Evolutionary conservation across 306 rosid genomes (phyloP).

Genomic region (Geum urbanum): DNA sequence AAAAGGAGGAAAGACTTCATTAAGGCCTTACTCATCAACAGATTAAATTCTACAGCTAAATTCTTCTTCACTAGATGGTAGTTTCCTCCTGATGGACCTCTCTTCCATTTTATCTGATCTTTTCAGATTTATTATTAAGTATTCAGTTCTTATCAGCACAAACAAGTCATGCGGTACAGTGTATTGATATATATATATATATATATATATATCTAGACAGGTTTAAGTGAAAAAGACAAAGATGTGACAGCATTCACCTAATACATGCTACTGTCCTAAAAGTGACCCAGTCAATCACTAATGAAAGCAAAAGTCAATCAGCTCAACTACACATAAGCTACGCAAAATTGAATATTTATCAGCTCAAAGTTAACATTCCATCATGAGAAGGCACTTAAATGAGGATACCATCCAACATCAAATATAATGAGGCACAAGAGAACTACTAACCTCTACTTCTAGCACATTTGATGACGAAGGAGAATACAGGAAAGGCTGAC

Average conservation of each 20-base stretch:
- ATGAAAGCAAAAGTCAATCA: neutral
- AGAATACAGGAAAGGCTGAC: conserved; percentile 95
- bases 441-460: conserved; percentile 85
- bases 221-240: neutral
- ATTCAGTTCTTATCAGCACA: neutral
- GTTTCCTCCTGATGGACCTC: neutral
- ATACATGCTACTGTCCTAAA: neutral
- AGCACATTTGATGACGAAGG: conserved; percentile 93
- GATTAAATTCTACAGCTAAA: neutral
- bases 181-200: neutral
- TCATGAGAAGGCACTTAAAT: neutral
- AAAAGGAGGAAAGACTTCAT: neutral
- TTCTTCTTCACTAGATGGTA: neutral
- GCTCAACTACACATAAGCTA: neutral
- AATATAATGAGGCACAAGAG: conserved; percentile 5
- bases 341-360: neutral
- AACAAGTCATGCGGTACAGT: neutral
- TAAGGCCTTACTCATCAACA: neutral
- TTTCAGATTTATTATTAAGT: neutral
- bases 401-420: conserved; percentile 16
- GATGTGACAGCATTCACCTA: neutral
- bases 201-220: too few species aligned
- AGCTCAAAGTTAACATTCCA: neutral
- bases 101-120: neutral
- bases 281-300: conserved; percentile 3